Percentiles rank a stretch among this genome's conserved stretches.
These are phyloP conservation scores for Rhodosporidiobolus sp. DNA, from an alignment of 768 basidiomycete species.

Conservation along the genomic window DNA sequence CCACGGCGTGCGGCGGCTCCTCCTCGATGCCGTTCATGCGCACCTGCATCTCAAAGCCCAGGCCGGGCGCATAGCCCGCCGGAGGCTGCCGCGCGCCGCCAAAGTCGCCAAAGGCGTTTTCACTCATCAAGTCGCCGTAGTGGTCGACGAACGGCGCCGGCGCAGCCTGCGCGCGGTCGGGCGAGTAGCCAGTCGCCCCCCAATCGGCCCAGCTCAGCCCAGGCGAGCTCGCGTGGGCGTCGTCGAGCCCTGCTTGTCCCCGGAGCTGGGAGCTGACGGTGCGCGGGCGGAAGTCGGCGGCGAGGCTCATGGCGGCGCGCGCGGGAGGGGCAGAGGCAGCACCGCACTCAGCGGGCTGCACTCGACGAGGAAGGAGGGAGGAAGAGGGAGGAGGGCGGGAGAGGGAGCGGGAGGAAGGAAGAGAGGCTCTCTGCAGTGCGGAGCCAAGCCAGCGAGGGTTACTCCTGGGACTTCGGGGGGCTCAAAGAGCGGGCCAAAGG, in stretches of 20 bases:
- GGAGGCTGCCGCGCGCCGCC: neutral
- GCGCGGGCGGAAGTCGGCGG: constrained; percentile 20
- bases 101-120: constrained; percentile 11
- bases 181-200: constrained; percentile 13
- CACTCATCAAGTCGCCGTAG: constrained; percentile 10
- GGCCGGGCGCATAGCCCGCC: neutral
- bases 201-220: constrained; percentile 7
- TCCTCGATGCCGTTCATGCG: constrained; percentile 19
- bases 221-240: neutral
- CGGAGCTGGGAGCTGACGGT: constrained; percentile 25
- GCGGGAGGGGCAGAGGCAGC: neutral
- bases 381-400: neutral
- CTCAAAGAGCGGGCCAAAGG: too few relatives aligned
- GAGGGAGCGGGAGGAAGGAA: neutral
- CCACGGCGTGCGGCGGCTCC: neutral
- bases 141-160: constrained; percentile 1
- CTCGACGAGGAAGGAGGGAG: neutral
- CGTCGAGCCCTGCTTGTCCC: neutral
- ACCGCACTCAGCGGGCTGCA: constrained; percentile 10
- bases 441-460: too few relatives aligned
- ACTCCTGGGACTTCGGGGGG: too few relatives aligned
- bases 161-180: neutral
- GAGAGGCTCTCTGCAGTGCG: too few relatives aligned
- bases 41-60: constrained; percentile 28
- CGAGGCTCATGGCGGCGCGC: constrained; percentile 13